Conservation (phyloP, 2,329 filamentous ascomycete genomes). For the Lachnellula cervina region DNA sequence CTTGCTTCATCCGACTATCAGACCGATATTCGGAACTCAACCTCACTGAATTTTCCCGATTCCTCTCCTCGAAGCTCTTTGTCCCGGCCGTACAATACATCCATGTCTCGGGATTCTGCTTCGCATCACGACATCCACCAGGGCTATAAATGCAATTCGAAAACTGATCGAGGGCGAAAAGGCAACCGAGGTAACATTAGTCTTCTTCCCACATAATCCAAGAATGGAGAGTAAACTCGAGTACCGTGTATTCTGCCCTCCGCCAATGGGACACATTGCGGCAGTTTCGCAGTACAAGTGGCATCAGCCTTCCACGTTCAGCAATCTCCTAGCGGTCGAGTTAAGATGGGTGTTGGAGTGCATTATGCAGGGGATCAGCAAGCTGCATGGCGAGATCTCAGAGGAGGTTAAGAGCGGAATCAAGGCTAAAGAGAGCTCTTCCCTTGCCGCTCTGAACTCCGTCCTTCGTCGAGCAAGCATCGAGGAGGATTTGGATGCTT, state of each 20-base stretch:
- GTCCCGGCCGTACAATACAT: no score
- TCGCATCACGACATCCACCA: not conserved
- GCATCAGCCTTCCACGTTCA: slow-evolving; percentile 32
- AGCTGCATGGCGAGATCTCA: not conserved
- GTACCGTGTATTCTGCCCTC: not conserved
- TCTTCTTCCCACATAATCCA: not conserved
- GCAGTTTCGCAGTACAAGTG: not conserved
- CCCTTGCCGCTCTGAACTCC: no score
- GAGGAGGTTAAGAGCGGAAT: not conserved
- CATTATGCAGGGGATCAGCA: not conserved
- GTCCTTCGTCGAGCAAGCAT: no score
- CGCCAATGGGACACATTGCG: not conserved
- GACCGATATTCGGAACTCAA: no score
- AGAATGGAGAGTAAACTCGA: not conserved
- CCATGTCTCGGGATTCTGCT: no score
- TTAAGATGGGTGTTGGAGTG: not conserved
- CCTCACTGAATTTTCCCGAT: no score
- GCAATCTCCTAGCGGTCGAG: slow-evolving; percentile 47
- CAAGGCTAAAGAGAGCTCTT: no score
- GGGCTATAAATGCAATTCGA: not conserved
- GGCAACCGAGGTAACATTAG: not conserved
- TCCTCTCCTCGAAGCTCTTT: no score
- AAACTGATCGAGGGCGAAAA: not conserved
- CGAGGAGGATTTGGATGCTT: no score
- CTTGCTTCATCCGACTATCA: no score